Base-by-base conservation (phyloP, 169 alveolate species). In the Perkinsus marinus region DNA sequence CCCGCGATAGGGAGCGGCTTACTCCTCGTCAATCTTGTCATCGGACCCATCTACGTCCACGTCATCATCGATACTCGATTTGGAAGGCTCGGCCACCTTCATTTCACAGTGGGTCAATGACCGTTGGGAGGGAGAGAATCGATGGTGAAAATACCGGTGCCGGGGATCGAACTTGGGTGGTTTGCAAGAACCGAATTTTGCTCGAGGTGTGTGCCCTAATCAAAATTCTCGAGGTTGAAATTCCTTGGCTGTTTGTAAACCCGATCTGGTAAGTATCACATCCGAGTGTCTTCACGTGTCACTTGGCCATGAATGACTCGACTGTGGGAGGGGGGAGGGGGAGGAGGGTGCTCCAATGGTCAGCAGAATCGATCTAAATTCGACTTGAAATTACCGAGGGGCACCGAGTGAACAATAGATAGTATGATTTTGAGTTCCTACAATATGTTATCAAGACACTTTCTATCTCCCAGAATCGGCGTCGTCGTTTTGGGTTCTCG, bases 141-240 rank as follows among this genome's bases (percentile, higher is more conserved):
- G 79, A 57, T 26, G 26, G 79, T 13, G 22, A 57, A 57, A 57
- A 57, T 57, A 7, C 79, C 79, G 3, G 37, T 2, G 36, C 36
- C 34, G 22, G 79, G 79, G 34, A 19, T 57, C 79, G 79, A 57
- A 57, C 79, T 30, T 57, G 79, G 26, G 79, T 30, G 37, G 26
- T 57, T 57, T 0, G 79, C 5, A 16, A 2, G 79, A 57, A 10
- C 46, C 10, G 79, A 57, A 7, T 57, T 57, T 16, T 6, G 79
- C 22, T 2, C 9, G 3, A 47, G 93, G 68, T 0, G 94, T 92
- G 9, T 38, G 92, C 30, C 93, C 94, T 38, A 68, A 91, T n/a
- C n/a, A n/a, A n/a, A n/a, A n/a, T n/a, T n/a, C n/a, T n/a, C n/a
- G n/a, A n/a, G n/a, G n/a, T n/a, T n/a, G n/a, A n/a, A n/a, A n/a